Base-by-base conservation (phyloP, 176 grass and related monocot species). In the Chrysopogon serrulatus region DNA sequence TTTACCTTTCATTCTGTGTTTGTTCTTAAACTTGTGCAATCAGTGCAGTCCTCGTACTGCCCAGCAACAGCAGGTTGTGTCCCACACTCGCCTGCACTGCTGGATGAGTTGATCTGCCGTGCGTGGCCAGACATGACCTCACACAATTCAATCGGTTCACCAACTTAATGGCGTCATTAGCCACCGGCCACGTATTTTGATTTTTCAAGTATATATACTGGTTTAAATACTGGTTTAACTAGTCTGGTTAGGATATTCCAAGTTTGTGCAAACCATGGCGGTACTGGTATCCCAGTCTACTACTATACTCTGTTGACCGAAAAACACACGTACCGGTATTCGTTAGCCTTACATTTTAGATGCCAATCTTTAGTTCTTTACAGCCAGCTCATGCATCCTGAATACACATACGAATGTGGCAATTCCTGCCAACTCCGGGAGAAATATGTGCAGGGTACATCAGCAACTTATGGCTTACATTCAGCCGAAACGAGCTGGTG, bases 401-500 rank as follows among this genome's bases (percentile, higher is more conserved):
- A 17, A 48, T 16, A n/a, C n/a, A n/a, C n/a, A n/a, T 17, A 47
- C 44, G 44, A 47, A 47, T 47, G 15, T 47, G 16, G 16, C 13
- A 64, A 21, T 48, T 31, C 6, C 69, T 47, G n/a, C 30, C n/a
- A 57, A 13, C 35, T 18, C 12, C 12, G 30, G 13, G 14, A 24
- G 2, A 56, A 56, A 56, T 24, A 56, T 24, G 23, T 56, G 53
- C 53, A 56, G 21, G 40, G 31, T 42, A 83, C 47, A 90, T 26
- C n/a, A 83, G 83, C 41, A 77, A 49, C 60, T 62, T 61, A 60
- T 41, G 9, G 37, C 43, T 60, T 27, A 74, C 74, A 78, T 36
- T 41, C 54, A 59, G 79, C 74, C 19, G 6, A 72, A 73, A 68
- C 65, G 74, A 57, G 47, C 67, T 82, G 59, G 37, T 74, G 79